These are phyloP conservation scores for Botrytis galanthina DNA, from an alignment of 2,329 filamentous ascomycete genomes.

Conservation along the genomic window DNA sequence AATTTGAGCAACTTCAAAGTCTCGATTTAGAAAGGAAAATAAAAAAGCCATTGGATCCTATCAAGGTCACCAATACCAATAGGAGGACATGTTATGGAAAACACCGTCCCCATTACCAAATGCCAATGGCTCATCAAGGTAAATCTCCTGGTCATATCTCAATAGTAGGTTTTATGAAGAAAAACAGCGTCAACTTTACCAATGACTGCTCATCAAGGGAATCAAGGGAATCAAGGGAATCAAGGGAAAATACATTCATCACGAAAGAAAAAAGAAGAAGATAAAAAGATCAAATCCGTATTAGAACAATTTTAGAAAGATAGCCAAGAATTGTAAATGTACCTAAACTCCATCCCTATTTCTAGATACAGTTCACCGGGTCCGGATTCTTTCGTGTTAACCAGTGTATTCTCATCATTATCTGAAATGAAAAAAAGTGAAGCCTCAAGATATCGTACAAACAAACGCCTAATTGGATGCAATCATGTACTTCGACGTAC, in stretches of 20 bases:
- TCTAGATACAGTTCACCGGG: constrained; percentile 32
- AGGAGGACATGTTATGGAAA: not conserved
- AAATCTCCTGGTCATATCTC: not conserved
- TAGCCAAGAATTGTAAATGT: constrained; percentile 31
- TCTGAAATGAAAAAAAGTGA: constrained; percentile 27
- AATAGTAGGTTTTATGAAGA: not conserved
- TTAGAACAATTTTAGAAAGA: constrained; percentile 22
- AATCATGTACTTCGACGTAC: constrained; percentile 23
- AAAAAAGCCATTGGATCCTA: not conserved
- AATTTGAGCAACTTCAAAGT: not conserved
- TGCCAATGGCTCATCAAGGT: not conserved
- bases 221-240: too few relatives aligned
- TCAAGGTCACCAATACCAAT: not conserved
- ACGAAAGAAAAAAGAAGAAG: not conserved
- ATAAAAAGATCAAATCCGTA: constrained; percentile 7
- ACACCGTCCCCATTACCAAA: not conserved
- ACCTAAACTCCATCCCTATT: constrained; percentile 33
- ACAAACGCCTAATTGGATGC: constrained; percentile 32
- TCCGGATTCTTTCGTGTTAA: constrained; percentile 28
- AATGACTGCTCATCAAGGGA: not conserved
- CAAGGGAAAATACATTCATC: not conserved
- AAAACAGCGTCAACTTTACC: not conserved
- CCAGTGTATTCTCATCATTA: constrained; percentile 32
- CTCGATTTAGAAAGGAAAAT: not conserved
- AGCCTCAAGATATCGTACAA: constrained; percentile 37